A percentile compares a stretch with the other conserved stretches of the same genome.
Conservation (phyloP, 371 early-diverging fungal genomes). For the Rhizopus sp. region DNA sequence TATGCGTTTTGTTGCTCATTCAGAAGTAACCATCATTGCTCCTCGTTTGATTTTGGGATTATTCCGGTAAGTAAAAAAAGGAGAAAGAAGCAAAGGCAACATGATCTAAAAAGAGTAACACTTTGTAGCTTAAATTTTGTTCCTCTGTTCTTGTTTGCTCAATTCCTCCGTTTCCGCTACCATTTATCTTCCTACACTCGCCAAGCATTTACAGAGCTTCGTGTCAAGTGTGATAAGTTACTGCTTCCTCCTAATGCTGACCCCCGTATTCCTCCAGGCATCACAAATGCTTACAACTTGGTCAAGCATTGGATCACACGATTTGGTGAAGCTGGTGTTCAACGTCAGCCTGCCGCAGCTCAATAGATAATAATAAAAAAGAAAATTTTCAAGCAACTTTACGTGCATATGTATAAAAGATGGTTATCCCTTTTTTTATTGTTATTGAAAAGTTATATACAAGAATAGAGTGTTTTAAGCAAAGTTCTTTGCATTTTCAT, state of each 20-base stretch:
- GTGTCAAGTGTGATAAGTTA: constrained; percentile 51
- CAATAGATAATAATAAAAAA: constrained; percentile 13
- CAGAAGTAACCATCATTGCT: constrained; percentile 80
- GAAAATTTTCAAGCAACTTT: constrained; percentile 1
- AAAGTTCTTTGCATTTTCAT: constrained; percentile 27
- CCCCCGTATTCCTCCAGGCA: constrained; percentile 61
- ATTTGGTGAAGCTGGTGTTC: constrained; percentile 61
- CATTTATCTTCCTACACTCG: constrained; percentile 72
- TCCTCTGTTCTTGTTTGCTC: constrained; percentile 76
- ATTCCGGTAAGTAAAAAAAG: constrained; percentile 53
- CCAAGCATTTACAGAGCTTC: constrained; percentile 61
- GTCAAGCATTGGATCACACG: constrained; percentile 53
- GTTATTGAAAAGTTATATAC: background rate
- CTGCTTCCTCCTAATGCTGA: constrained; percentile 58
- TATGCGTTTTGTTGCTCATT: constrained; percentile 74
- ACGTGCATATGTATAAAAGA: background rate
- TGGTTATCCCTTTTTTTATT: background rate
- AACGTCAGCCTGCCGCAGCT: constrained; percentile 39
- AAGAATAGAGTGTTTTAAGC: constrained; percentile 9
- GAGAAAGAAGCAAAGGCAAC: constrained; percentile 1
- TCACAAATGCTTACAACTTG: constrained; percentile 56
- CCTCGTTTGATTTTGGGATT: constrained; percentile 69
- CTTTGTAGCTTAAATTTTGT: constrained; percentile 62
- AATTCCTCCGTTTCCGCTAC: constrained; percentile 87
- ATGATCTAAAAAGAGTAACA: background rate